Percentiles rank a stretch among this genome's conserved stretches.
These are phyloP conservation scores for Xylaria multiplex DNA, from an alignment of 2,329 filamentous ascomycete species.

Conservation along the genomic window DNA sequence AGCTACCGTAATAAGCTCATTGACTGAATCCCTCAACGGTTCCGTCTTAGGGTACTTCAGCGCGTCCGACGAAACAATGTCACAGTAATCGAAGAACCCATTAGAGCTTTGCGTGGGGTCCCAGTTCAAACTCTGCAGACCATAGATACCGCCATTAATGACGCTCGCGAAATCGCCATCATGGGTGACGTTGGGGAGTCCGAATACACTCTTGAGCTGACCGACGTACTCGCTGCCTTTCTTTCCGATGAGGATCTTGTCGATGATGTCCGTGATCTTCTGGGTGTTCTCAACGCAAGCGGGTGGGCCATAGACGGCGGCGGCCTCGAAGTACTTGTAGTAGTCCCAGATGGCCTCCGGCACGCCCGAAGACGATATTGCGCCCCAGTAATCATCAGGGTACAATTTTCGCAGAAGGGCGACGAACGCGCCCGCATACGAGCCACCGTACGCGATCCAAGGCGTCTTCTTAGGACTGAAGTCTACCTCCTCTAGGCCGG, in stretches of 20 bases:
- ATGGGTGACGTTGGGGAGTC: conserved; percentile 56
- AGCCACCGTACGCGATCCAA: conserved; percentile 84
- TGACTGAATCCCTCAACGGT: conserved; percentile 49
- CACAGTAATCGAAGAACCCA: conserved; percentile 60
- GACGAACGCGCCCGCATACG: conserved; percentile 82
- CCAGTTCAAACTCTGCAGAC: conserved; percentile 64
- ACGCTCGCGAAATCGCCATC: conserved; percentile 61
- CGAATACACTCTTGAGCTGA: conserved; percentile 57
- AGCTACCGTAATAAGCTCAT: conserved; percentile 54
- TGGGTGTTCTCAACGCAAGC: conserved; percentile 74
- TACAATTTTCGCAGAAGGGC: conserved; percentile 81
- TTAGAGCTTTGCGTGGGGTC: conserved; percentile 58
- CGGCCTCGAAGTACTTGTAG: conserved; percentile 69
- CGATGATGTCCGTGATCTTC: conserved; percentile 62
- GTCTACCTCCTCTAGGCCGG: conserved; percentile 73
- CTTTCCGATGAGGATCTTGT: conserved; percentile 60
- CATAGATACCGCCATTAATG: conserved; percentile 55
- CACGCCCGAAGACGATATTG: conserved; percentile 83
- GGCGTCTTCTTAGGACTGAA: conserved; percentile 73
- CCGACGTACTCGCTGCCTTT: conserved; percentile 55
- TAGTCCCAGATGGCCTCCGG: conserved; percentile 81
- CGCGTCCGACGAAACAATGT: conserved; percentile 54
- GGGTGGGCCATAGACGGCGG: conserved; percentile 59
- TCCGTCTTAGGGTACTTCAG: conserved; percentile 57
- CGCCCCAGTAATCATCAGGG: conserved; percentile 80